Evolutionary conservation across 371 early-diverging fungal species (phyloP).

Genomic region (Parasitella parasitica): DNA sequence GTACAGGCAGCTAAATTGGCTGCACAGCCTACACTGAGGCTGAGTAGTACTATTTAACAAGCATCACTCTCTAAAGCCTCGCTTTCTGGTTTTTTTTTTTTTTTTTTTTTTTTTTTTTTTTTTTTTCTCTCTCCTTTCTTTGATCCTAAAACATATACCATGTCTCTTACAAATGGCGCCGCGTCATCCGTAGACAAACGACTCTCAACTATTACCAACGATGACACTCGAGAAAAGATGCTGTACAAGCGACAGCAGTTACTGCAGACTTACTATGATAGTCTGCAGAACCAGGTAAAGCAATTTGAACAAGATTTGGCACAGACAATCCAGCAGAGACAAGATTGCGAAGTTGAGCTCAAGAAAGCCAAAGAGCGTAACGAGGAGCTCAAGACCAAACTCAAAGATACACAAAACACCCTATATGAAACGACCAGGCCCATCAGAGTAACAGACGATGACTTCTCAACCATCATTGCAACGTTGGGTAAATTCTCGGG

Average conservation of each 20-base stretch:
- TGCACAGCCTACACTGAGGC: too few species aligned
- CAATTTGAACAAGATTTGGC: background rate
- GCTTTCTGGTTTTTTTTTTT: too few species aligned
- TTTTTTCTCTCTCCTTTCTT: too few species aligned
- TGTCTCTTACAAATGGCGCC: background rate
- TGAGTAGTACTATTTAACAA: too few species aligned
- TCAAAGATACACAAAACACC: slow-evolving; percentile 3
- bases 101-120: too few species aligned
- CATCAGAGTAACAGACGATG: slow-evolving; percentile 25
- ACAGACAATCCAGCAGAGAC: background rate
- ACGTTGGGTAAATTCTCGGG: slow-evolving; percentile 16
- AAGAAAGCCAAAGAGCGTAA: background rate
- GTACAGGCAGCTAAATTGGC: too few species aligned
- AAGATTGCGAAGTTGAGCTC: background rate
- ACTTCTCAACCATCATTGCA: slow-evolving; percentile 20
- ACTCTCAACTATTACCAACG: background rate
- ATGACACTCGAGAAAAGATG: slow-evolving; percentile 5
- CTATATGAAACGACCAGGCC: slow-evolving; percentile 13
- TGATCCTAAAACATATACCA: background rate
- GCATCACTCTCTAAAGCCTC: too few species aligned
- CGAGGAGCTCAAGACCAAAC: background rate
- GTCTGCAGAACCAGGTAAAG: background rate
- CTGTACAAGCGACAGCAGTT: background rate
- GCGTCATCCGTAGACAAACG: background rate
- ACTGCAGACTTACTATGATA: background rate